Evolutionary conservation across 768 basidiomycete genomes (phyloP).

Genomic region (Postia placenta): DNA sequence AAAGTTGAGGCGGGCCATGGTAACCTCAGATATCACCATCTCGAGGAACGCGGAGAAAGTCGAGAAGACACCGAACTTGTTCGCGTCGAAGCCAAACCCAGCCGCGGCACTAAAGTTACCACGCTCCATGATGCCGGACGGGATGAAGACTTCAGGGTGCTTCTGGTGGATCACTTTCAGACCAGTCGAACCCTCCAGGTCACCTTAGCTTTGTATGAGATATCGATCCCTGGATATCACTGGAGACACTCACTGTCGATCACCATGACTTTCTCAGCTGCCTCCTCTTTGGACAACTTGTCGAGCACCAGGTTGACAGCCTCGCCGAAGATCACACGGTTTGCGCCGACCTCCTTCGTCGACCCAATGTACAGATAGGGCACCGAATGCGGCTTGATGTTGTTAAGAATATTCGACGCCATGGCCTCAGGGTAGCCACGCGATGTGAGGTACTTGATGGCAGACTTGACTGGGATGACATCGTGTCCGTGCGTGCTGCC

Average conservation of each 20-base stretch:
- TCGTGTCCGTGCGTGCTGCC: slow-evolving; percentile 80
- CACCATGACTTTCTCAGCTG: slow-evolving; percentile 75
- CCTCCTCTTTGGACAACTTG: slow-evolving; percentile 67
- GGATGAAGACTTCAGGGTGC: slow-evolving; percentile 81
- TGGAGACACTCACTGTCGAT: slow-evolving; percentile 62
- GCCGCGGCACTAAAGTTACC: slow-evolving; percentile 27
- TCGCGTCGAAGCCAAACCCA: slow-evolving; percentile 77
- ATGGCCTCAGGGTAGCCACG: slow-evolving; percentile 50
- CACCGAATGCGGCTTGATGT: slow-evolving; percentile 52
- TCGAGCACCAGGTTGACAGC: slow-evolving; percentile 79
- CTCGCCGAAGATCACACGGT: slow-evolving; percentile 81
- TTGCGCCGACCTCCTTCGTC: slow-evolving; percentile 70
- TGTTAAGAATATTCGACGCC: slow-evolving; percentile 47
- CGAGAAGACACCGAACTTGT: slow-evolving; percentile 85
- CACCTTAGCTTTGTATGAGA: slow-evolving; percentile 36
- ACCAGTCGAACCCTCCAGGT: slow-evolving; percentile 86
- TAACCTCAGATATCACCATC: slow-evolving; percentile 85
- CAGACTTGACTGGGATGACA: slow-evolving; percentile 77
- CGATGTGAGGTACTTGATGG: slow-evolving; percentile 63
- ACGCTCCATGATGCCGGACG: slow-evolving; percentile 59
- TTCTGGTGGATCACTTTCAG: slow-evolving; percentile 85
- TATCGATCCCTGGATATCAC: neutral
- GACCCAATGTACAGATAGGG: slow-evolving; percentile 66
- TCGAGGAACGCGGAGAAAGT: slow-evolving; percentile 91
- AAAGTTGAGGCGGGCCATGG: slow-evolving; percentile 88